phyloP scores from a whole-genome alignment of 1,284 basidiomycete genomes.

The Pseudozyma tsukubaensis region DNA sequence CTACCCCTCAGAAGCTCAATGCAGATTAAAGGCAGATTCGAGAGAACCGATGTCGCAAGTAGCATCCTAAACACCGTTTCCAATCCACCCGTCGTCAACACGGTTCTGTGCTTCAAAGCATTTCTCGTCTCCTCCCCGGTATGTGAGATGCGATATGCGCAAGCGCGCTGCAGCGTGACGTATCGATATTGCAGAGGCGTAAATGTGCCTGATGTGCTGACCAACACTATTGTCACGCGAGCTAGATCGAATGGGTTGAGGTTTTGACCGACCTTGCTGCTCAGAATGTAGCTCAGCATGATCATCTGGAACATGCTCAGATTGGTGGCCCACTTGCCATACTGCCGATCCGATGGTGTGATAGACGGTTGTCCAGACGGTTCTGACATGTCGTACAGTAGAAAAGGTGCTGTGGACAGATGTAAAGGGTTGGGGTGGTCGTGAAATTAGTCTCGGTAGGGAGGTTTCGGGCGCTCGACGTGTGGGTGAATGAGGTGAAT shows the following conservation, averaged over 20 bases:
- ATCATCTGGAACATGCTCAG: no score
- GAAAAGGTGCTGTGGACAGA: no score
- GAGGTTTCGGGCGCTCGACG: no score
- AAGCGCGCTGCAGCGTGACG: slow-evolving; percentile 15
- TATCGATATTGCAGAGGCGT: slow-evolving; percentile 1
- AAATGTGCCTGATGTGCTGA: slow-evolving; percentile 6
- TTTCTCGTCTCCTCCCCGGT: background rate
- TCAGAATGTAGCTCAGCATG: no score
- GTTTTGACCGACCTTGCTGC: no score
- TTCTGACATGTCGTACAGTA: no score
- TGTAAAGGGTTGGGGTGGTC: no score
- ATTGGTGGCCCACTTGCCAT: no score
- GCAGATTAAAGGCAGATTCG: slow-evolving; percentile 14
- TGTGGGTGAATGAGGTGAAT: no score
- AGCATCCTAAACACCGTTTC: slow-evolving; percentile 19
- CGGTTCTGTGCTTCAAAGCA: background rate
- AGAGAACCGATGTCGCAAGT: slow-evolving; percentile 1
- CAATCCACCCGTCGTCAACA: slow-evolving; percentile 14
- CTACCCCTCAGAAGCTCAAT: background rate
- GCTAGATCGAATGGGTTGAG: background rate
- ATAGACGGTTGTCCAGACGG: no score
- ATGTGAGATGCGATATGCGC: slow-evolving; percentile 7
- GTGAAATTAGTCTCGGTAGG: no score
- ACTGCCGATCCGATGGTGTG: no score
- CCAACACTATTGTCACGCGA: background rate